Evolutionary conservation across 2,329 filamentous ascomycete species (phyloP).

Genomic region (Colletotrichum sp.): DNA sequence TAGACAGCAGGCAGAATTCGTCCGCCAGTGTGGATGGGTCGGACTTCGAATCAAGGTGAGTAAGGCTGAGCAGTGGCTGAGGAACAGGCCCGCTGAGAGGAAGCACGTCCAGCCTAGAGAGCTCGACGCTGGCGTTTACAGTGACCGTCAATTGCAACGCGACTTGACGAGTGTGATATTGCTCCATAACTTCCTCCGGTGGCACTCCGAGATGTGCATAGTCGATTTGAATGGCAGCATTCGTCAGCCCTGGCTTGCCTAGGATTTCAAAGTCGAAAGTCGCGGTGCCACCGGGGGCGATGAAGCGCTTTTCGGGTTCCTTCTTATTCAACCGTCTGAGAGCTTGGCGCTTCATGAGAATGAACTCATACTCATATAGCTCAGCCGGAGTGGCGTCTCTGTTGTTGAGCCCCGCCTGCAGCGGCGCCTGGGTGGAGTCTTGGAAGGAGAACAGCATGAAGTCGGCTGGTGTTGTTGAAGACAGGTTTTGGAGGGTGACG

Average conservation of each 20-base stretch:
- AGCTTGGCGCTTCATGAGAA: constrained; percentile 76
- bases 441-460: constrained; percentile 88
- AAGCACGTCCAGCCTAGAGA: constrained; percentile 79
- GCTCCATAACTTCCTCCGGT: constrained; percentile 68
- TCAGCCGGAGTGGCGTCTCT: constrained; percentile 80
- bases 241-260: constrained; percentile 83
- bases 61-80: constrained; percentile 58
- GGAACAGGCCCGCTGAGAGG: constrained; percentile 74
- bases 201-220: constrained; percentile 81
- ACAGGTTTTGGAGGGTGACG: constrained; percentile 81
- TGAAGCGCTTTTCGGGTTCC: constrained; percentile 59
- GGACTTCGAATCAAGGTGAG: constrained; percentile 39
- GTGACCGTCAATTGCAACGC: constrained; percentile 83
- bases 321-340: constrained; percentile 55
- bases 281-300: constrained; percentile 68
- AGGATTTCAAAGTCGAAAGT: constrained; percentile 84
- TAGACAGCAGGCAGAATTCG: constrained; percentile 77
- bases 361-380: constrained; percentile 84
- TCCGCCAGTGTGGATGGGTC: constrained; percentile 34
- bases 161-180: constrained; percentile 85
- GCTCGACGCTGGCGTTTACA: constrained; percentile 88
- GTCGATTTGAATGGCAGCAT: constrained; percentile 80
- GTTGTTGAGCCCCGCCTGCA: constrained; percentile 76
- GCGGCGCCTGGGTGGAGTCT: constrained; percentile 80
- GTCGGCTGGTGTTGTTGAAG: constrained; percentile 72